Conservation (phyloP, 2,329 filamentous ascomycete genomes). For the Sclerotinia subarctica region DNA sequence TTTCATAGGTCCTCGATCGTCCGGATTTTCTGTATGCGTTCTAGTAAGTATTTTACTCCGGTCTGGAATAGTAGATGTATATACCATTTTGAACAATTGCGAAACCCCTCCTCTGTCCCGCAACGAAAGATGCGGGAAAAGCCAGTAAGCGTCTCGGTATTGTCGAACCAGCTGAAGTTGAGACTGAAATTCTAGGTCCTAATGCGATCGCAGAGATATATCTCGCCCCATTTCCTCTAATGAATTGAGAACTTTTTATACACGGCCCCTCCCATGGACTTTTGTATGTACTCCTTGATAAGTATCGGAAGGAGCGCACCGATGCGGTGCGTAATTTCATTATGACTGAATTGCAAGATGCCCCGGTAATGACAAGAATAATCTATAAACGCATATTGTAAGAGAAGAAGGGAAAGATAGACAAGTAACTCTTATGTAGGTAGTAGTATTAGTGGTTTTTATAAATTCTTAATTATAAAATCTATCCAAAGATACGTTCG, state of each 20-base stretch:
- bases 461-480: background rate
- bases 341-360: conserved; percentile 5
- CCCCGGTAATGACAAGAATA: background rate
- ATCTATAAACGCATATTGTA: conserved; percentile 16
- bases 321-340: conserved; percentile 12
- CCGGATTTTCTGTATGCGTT: conserved; percentile 29
- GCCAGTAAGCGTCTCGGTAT: conserved; percentile 17
- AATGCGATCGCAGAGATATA: background rate
- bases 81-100: conserved; percentile 36
- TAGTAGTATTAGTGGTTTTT: background rate
- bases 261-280: background rate
- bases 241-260: background rate
- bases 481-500: background rate
- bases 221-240: background rate
- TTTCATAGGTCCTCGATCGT: conserved; percentile 64
- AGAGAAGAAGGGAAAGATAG: background rate
- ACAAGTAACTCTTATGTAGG: background rate
- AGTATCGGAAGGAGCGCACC: conserved; percentile 8
- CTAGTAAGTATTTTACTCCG: background rate
- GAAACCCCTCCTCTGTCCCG: conserved; percentile 34
- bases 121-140: conserved; percentile 34
- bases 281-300: conserved; percentile 3
- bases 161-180: background rate
- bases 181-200: background rate
- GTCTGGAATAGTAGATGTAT: conserved; percentile 2